Evolutionary conservation across 345 rosid genomes (phyloP).

Genomic region (Melaleuca alternifolia): DNA sequence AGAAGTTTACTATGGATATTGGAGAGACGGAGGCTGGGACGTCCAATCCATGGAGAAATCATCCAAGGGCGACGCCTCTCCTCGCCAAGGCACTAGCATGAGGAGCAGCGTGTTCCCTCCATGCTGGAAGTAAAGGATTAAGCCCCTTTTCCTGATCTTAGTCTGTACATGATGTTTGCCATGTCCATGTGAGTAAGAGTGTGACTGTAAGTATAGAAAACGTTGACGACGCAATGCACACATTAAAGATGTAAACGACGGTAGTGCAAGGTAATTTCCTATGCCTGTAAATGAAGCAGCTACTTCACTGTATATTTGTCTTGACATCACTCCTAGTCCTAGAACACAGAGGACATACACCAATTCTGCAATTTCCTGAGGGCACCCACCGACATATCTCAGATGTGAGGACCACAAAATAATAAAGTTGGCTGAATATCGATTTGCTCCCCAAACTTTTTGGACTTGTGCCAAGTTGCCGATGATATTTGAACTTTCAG

Average conservation of each 20-base stretch:
- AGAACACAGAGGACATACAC: neutral
- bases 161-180: neutral
- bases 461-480: neutral
- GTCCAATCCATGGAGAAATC: constrained; percentile 7
- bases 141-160: neutral
- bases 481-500: neutral
- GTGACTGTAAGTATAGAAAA: neutral
- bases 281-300: neutral
- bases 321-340: neutral
- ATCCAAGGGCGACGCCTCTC: neutral
- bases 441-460: neutral
- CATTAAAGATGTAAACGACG: neutral
- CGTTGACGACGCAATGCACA: neutral
- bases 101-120: constrained; percentile 4
- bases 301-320: neutral
- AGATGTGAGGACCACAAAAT: neutral
- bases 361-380: neutral
- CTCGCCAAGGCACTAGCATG: neutral
- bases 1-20: constrained; percentile 13
- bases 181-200: neutral
- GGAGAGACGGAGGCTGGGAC: constrained; percentile 22
- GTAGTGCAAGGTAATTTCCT: neutral
- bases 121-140: constrained; percentile 8
- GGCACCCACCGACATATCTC: neutral
- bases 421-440: neutral